These are phyloP conservation scores for Didymella sp. DNA, from an alignment of 2,329 filamentous ascomycete species.

Conservation along the genomic window DNA sequence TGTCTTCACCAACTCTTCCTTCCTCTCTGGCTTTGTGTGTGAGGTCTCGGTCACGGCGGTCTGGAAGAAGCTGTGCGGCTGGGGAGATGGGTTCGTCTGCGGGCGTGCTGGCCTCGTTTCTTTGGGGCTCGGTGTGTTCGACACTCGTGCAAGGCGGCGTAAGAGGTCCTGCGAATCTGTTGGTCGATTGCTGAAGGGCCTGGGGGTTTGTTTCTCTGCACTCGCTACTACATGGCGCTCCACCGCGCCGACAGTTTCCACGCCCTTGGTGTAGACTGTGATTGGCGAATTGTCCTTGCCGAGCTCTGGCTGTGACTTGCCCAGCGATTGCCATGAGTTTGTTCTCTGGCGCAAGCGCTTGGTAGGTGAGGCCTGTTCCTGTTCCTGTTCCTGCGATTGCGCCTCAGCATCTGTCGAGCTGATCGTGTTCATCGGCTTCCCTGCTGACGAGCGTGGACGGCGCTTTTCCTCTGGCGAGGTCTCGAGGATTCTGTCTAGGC, in stretches of 20 bases:
- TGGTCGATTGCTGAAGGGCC: constrained; percentile 42
- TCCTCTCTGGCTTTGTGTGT: not conserved
- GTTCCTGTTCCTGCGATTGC: constrained; percentile 6
- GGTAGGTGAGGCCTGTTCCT: constrained; percentile 19
- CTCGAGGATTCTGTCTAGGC: constrained; percentile 40
- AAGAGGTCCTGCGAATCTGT: constrained; percentile 57
- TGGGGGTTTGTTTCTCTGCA: constrained; percentile 31
- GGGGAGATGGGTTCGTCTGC: constrained; percentile 29
- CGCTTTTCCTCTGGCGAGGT: constrained; percentile 39
- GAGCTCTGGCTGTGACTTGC: constrained; percentile 37
- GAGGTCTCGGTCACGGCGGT: constrained; percentile 13
- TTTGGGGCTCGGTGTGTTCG: constrained; percentile 57
- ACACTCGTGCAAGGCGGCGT: constrained; percentile 54
- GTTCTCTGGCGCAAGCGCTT: constrained; percentile 32
- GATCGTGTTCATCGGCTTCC: not conserved
- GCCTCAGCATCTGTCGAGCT: constrained; percentile 10
- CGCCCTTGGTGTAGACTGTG: constrained; percentile 43
- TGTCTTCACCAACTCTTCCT: constrained; percentile 5
- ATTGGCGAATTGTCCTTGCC: constrained; percentile 44
- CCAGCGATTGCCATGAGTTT: constrained; percentile 41
- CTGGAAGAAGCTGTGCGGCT: constrained; percentile 25
- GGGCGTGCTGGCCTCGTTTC: constrained; percentile 32
- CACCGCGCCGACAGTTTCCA: constrained; percentile 42
- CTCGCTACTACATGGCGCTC: constrained; percentile 38
- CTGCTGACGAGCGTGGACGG: constrained; percentile 16